phyloP scores from a whole-genome alignment of 2,329 filamentous ascomycete species.

The Fusarium scirpi region DNA sequence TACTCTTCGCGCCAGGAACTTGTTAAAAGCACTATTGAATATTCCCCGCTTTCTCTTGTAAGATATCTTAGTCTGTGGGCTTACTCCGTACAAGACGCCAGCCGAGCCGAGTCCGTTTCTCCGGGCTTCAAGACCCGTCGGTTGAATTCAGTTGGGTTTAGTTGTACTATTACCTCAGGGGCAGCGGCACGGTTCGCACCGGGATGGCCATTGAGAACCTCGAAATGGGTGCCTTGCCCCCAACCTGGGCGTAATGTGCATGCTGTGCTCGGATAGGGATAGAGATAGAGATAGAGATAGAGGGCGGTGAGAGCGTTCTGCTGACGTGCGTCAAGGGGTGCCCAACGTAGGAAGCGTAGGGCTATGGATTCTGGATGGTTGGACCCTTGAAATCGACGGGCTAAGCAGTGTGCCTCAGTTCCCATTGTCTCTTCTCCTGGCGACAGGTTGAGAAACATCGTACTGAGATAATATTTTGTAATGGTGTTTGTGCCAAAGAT shows the following conservation, averaged over 20 bases:
- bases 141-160: slow-evolving; percentile 10
- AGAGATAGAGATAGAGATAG: background rate
- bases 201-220: slow-evolving; percentile 8
- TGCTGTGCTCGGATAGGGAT: slow-evolving; percentile 9
- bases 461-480: background rate
- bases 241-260: slow-evolving; percentile 23
- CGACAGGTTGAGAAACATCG: slow-evolving; percentile 18
- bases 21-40: slow-evolving; percentile 1
- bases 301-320: slow-evolving; percentile 39
- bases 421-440: background rate
- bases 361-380: slow-evolving; percentile 15
- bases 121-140: slow-evolving; percentile 3
- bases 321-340: slow-evolving; percentile 32
- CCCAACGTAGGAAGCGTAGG: slow-evolving; percentile 16
- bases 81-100: background rate
- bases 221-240: slow-evolving; percentile 12
- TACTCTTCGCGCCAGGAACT: background rate
- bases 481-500: background rate
- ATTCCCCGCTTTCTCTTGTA: slow-evolving; percentile 7
- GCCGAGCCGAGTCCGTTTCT: slow-evolving; percentile 11
- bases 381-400: slow-evolving; percentile 30
- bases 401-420: background rate
- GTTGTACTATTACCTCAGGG: slow-evolving; percentile 11
- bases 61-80: background rate
- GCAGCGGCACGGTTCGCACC: slow-evolving; percentile 27